A percentile compares a stretch with the other conserved stretches of the same genome.
phyloP scores from a whole-genome alignment of 345 rosid species.

The Physaria fendleri region DNA sequence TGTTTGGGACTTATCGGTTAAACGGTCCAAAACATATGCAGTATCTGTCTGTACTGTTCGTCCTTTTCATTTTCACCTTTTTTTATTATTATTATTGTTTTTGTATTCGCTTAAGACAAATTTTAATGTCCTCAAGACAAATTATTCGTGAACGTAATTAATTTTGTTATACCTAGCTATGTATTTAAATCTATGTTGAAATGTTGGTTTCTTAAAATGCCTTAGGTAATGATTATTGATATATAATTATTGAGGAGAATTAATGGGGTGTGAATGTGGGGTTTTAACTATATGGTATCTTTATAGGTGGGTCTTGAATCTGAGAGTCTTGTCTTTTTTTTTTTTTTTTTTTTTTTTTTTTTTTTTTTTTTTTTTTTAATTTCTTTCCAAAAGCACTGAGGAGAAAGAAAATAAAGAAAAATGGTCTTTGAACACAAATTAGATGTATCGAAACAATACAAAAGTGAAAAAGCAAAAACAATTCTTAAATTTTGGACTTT shows the following conservation, averaged over 20 bases:
- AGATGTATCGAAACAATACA: constrained; percentile 32
- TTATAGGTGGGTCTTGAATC: constrained; percentile 33
- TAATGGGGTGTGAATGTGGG: constrained; percentile 26
- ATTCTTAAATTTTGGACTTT: constrained; percentile 25
- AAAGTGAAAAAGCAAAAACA: constrained; percentile 17
- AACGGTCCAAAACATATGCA: constrained; percentile 33
- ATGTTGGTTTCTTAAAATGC: constrained; percentile 1
- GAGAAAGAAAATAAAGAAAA: constrained; percentile 19
- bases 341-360: no score
- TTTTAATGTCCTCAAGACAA: constrained; percentile 16
- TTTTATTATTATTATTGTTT: not conserved
- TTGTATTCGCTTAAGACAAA: constrained; percentile 20
- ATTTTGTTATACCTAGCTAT: not conserved
- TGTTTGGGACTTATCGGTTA: constrained; percentile 27
- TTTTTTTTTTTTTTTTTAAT: no score
- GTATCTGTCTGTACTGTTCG: no score
- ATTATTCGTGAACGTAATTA: not conserved
- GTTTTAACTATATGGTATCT: constrained; percentile 25
- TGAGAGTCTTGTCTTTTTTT: constrained; percentile 23
- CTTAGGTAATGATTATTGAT: not conserved
- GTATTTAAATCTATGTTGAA: not conserved
- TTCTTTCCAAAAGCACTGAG: constrained; percentile 25
- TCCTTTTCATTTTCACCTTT: constrained; percentile 14
- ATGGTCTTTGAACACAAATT: constrained; percentile 24
- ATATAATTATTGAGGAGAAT: constrained; percentile 13